phyloP scores from a whole-genome alignment of 108 stramenopile species.

The Nitzschia inconspicua region DNA sequence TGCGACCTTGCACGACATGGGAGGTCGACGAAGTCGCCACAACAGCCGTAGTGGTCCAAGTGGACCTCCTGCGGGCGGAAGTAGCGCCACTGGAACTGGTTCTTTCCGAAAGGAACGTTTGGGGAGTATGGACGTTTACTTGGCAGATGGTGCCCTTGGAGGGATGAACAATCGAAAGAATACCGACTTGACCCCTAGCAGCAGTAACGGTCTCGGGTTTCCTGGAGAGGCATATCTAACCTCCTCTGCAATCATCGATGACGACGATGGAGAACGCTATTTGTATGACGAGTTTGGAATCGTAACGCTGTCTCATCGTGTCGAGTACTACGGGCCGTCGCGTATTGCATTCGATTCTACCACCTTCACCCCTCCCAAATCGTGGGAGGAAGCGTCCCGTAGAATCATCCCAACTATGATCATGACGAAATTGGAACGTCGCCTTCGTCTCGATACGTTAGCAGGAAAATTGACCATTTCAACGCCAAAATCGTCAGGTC shows the following conservation, averaged over 20 bases:
- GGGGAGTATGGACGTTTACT: slow-evolving; percentile 31
- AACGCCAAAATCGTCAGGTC: neutral
- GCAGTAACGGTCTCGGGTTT: too few species aligned
- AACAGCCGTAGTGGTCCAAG: too few species aligned
- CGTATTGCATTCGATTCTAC: neutral
- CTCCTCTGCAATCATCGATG: neutral
- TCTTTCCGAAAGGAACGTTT: slow-evolving; percentile 16
- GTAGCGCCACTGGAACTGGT: neutral
- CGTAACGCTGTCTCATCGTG: slow-evolving; percentile 17
- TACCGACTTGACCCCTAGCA: too few species aligned
- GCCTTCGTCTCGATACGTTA: slow-evolving; percentile 18
- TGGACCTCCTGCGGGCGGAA: neutral
- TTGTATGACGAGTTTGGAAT: slow-evolving; percentile 31
- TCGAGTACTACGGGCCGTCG: slow-evolving; percentile 20
- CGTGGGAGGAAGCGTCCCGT: slow-evolving; percentile 36
- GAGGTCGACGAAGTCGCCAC: too few species aligned
- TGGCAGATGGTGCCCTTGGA: neutral
- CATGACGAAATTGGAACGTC: slow-evolving; percentile 11
- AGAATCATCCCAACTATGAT: slow-evolving; percentile 29
- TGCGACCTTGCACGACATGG: too few species aligned
- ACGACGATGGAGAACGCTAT: slow-evolving; percentile 16
- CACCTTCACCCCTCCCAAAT: slow-evolving; percentile 34
- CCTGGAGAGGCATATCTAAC: too few species aligned
- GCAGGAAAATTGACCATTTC: slow-evolving; percentile 16
- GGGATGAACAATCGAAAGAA: too few species aligned